Evolutionary conservation across 2,329 filamentous ascomycete genomes (phyloP).

Genomic region (Aspergillus hiratsukae): DNA sequence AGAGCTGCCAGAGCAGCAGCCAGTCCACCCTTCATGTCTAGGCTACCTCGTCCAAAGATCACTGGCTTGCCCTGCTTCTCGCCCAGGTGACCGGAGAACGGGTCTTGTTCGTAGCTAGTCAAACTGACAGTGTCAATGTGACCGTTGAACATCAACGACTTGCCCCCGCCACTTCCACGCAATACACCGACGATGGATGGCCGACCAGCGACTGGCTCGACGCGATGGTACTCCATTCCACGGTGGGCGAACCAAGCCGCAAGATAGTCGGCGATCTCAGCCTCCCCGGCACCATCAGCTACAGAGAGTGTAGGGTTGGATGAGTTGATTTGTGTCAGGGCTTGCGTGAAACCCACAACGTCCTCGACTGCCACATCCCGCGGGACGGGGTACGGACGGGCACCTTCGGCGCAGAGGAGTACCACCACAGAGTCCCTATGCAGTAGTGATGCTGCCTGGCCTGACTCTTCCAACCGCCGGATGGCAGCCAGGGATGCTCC

Average conservation of each 20-base stretch:
- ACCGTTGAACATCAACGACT: slow-evolving; percentile 50
- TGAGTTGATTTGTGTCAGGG: slow-evolving; percentile 48
- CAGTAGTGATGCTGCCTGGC: slow-evolving; percentile 31
- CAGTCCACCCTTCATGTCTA: slow-evolving; percentile 52
- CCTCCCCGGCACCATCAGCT: slow-evolving; percentile 44
- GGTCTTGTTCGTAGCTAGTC: slow-evolving; percentile 44
- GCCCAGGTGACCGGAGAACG: slow-evolving; percentile 40
- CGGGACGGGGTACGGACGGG: slow-evolving; percentile 50
- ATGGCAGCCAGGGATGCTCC: slow-evolving; percentile 55
- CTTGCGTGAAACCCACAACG: slow-evolving; percentile 41
- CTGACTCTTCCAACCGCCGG: slow-evolving; percentile 38
- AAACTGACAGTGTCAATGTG: slow-evolving; percentile 52
- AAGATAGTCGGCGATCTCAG: slow-evolving; percentile 45
- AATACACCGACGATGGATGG: slow-evolving; percentile 50
- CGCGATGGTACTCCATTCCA: slow-evolving; percentile 47
- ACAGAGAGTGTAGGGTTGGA: slow-evolving; percentile 44
- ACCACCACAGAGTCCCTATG: slow-evolving; percentile 55
- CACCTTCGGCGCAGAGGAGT: slow-evolving; percentile 63
- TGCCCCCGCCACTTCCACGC: slow-evolving; percentile 45
- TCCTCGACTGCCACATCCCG: slow-evolving; percentile 41
- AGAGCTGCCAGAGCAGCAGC: slow-evolving; percentile 46
- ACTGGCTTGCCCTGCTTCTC: slow-evolving; percentile 30
- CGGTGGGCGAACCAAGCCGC: slow-evolving; percentile 50
- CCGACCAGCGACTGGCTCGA: slow-evolving; percentile 45
- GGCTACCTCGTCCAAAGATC: slow-evolving; percentile 45